A percentile compares a stretch with the other conserved stretches of the same genome.
These are phyloP conservation scores for Bondarzewia mesenterica DNA, from an alignment of 1,284 basidiomycete genomes.

Conservation along the genomic window DNA sequence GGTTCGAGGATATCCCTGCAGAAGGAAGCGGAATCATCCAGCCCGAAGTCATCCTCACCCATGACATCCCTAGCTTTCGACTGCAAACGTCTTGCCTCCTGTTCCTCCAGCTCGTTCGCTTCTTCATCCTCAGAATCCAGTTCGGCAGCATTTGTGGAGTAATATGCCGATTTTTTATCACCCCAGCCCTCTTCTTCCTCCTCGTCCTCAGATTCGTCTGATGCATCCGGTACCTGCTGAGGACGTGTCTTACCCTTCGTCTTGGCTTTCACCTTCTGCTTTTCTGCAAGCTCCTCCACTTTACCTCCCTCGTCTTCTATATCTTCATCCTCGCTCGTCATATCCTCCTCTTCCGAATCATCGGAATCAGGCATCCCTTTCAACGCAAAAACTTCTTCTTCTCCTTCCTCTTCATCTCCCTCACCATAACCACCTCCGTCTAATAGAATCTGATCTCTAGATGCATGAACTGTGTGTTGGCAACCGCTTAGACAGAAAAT, in stretches of 20 bases:
- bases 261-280: conserved; percentile 32
- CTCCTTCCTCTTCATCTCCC: conserved; percentile 38
- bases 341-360: conserved; percentile 40
- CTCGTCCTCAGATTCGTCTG: conserved; percentile 26
- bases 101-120: conserved; percentile 79
- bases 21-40: conserved; percentile 41
- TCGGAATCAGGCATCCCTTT: conserved; percentile 43
- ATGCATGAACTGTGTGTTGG: conserved; percentile 46
- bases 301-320: conserved; percentile 22
- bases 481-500: neutral
- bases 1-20: conserved; percentile 30
- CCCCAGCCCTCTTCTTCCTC: conserved; percentile 78
- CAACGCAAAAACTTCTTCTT: conserved; percentile 71
- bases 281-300: conserved; percentile 28
- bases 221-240: conserved; percentile 17
- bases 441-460: conserved; percentile 73
- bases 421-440: conserved; percentile 35
- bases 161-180: conserved; percentile 68
- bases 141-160: conserved; percentile 75
- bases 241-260: conserved; percentile 13
- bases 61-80: conserved; percentile 66
- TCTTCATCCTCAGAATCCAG: conserved; percentile 83
- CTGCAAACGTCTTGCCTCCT: conserved; percentile 81
- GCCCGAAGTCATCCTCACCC: conserved; percentile 78
- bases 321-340: conserved; percentile 32